Evolutionary conservation across 495 filamentous ascomycete species (phyloP), one percentile per base, ranked within the genome.

Genomic region (Saxispiralis lemnorum): DNA sequence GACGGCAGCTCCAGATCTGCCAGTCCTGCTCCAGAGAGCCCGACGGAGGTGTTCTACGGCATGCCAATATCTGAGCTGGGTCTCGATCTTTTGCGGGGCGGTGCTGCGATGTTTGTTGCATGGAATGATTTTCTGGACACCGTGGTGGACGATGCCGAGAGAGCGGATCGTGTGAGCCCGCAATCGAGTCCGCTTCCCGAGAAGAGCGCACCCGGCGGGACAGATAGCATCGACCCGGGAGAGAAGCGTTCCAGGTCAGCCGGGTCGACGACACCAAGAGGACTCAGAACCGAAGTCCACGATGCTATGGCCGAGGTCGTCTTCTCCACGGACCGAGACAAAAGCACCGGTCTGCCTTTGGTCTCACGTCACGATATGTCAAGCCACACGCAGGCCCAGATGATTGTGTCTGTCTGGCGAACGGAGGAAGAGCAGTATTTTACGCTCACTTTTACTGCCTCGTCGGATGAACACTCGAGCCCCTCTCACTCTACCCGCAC

Each of bases 381-480:
- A 11, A 38, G 48, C n/a, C 49, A 58, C 16, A 59, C 65, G 0
- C 63, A 67, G 28, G 70, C 76, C 3, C 76, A 72, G 51, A 77
- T 81, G 77, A 76, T 79, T 30, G 66, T 82, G 17, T 75, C 73
- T 1, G 64, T 74, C 14, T 82, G 75, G 72, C 63, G 66, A 20
- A 59, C 78, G 16, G 70, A 72, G 34, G 65, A 69, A 31, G 63
- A 72, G 50, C 68, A 64, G 15, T 78, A 72, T 54, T 81, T 69
- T 49, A 79, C 74, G 3, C 59, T 80, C 31, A 78, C 77, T 0
- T 82, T 81, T 46, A 80, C 75, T 7, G 41, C 48, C 11, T 32
- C 41, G 6, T 64, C 56, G 41, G 62, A 63, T 18, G 61, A 64
- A 7, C 59, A 59, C 4, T 32, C 52, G 7, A 21, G 61, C 18